phyloP scores from a whole-genome alignment of 2,329 filamentous ascomycete genomes.

The Diaporthe batatas region DNA sequence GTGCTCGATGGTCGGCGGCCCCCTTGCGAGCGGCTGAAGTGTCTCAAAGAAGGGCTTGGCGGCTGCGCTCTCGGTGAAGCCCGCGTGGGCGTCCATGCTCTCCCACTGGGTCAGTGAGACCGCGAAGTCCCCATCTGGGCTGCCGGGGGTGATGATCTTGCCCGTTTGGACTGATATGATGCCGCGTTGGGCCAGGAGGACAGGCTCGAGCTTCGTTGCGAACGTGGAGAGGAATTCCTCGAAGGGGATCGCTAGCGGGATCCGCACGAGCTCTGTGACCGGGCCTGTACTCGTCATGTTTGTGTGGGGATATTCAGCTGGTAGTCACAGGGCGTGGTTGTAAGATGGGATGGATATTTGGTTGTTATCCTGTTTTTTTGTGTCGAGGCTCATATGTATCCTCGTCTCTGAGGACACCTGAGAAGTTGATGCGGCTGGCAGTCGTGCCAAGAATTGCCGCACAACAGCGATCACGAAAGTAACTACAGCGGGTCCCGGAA shows the following conservation, averaged over 20 bases:
- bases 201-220: conserved; percentile 9
- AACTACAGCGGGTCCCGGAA: too few species aligned
- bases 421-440: too few species aligned
- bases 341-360: too few species aligned
- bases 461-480: too few species aligned
- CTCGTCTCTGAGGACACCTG: too few species aligned
- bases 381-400: too few species aligned
- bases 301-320: too few species aligned
- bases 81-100: conserved; percentile 15
- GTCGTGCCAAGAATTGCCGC: too few species aligned
- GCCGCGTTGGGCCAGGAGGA: conserved; percentile 11
- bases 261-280: conserved; percentile 28
- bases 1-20: conserved; percentile 22
- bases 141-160: background rate
- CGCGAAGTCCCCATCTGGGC: background rate
- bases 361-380: too few species aligned
- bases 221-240: conserved; percentile 18
- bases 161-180: conserved; percentile 21
- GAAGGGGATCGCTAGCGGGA: conserved; percentile 17
- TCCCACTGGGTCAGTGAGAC: conserved; percentile 30
- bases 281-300: background rate
- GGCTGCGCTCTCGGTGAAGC: background rate
- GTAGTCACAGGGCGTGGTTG: too few species aligned
- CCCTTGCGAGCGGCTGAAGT: conserved; percentile 5
- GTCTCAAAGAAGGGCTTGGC: conserved; percentile 18